Base-by-base conservation (phyloP, 2,329 filamentous ascomycete species). In the Cryphonectria radicalis region DNA sequence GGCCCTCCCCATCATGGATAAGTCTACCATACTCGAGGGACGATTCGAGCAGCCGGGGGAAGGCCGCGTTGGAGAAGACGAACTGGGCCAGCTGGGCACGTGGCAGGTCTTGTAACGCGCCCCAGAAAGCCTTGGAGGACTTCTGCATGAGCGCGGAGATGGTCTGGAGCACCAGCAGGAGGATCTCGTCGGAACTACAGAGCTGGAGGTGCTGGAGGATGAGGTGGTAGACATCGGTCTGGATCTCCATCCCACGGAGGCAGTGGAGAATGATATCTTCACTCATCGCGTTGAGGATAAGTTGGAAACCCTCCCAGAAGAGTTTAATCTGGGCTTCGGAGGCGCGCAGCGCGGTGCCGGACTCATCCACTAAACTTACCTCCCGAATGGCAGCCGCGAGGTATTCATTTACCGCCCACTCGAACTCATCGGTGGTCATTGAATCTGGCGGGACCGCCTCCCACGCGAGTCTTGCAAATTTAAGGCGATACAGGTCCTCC, bases 51-150 rank as follows among this genome's bases (percentile, higher is more conserved):
- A 93, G 79, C n/a, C 82, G 81, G 46, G 86, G 86, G 76, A 93
- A 89, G 4, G 88, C 85, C 10, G 91, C 90, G 73, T 92, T 94
- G 71, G 88, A 89, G 76, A 96, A 93, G 60, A 97, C 88, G 74
- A 94, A 88, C 78, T 98, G 94, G n/a, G 94, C 89, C 64, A 98
- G 89, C 46, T 91, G 90, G 59, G 91, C 90, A 3, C 94, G 92
- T 0, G 93, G 92, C 66, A 95, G 93, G 42, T 93, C 89, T 66
- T 92, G 91, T 82, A 97, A 91, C 1, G 94, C 91, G 76, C 94
- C 92, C 95, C 95, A 98, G 76, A 98, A 96, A 62, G 93, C 92
- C 69, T 88, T 88, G 0, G 94, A 88, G 0, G 93, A 92, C 76
- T 93, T 94, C 74, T 91, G 88, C 67, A 98, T 84, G 22, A 98